Base-by-base conservation (phyloP, 352 stramenopile species). In the Phytopythium delawarense region DNA sequence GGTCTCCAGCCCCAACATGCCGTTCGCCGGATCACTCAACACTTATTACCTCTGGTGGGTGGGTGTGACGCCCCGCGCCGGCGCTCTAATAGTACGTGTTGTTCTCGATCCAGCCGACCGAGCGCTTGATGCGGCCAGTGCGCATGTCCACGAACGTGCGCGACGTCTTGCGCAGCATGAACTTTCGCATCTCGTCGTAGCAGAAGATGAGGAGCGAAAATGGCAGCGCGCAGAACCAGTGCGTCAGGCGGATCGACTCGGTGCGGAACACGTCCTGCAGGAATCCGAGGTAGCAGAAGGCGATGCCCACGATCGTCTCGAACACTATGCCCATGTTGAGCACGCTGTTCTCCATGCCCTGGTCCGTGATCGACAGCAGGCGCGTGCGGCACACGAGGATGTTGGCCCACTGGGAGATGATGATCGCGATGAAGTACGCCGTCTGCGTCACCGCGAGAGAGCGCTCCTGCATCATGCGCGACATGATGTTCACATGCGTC, bases 161-260 rank as follows among this genome's bases (percentile, higher is more conserved):
- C 51, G 80, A 90, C 42, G 81, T 93, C 63, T 79, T 76, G 55
- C 87, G 74, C 67, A 96, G 77, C 6, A 95, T 66, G 55, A 85
- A 94, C 73, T 97, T 97, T 69, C 89, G 75, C 28, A 78, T 79
- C 70, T 97, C 89, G 60, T 97, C 89, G 72, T 92, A 97, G 21
- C 71, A 64, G 50, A 96, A 89, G 59, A 95, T 89, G 57, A 89
- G 65, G 23, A 95, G 69, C 63, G 79, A 83, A 62, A 91, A 96
- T 20, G 89, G 89, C 72, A 96, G 88, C 44, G 74, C 84, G 21
- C 74, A 78, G 62, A 96, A 89, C 89, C 86, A 97, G 69, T 95
- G 84, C 30, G 76, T 81, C 52, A 96, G 61, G 37, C 81, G 74
- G 23, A 97, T 81, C 58, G 84, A 77, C 34, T 84, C 65, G 5